Conservation (phyloP, 352 stramenopile species). For the Globisporangium rhizosaccharum region DNA sequence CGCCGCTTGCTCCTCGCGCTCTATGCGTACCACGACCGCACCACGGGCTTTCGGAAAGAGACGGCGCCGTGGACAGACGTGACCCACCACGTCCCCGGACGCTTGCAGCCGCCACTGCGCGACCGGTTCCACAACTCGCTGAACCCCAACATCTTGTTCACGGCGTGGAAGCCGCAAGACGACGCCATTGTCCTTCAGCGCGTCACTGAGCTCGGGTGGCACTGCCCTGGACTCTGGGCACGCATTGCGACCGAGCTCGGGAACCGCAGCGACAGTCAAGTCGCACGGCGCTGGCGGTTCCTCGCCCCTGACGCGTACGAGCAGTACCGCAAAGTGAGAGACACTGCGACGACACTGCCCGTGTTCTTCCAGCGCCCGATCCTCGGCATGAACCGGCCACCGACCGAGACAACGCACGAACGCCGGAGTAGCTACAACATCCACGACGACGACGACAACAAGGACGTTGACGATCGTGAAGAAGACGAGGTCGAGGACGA, state of each 20-base stretch:
- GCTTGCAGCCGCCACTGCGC: constrained; percentile 43
- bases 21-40: constrained; percentile 40
- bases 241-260: constrained; percentile 36
- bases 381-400: constrained; percentile 18
- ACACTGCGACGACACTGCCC: constrained; percentile 20
- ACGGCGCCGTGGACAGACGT: constrained; percentile 57
- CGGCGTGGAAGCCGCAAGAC: constrained; percentile 47
- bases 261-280: constrained; percentile 46
- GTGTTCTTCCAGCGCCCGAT: constrained; percentile 44
- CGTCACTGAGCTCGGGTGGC: constrained; percentile 34
- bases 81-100: constrained; percentile 50
- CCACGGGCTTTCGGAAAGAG: constrained; percentile 40
- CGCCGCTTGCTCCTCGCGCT: constrained; percentile 55
- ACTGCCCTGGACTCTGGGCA: constrained; percentile 32
- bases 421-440: constrained; percentile 5
- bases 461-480: no score
- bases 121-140: constrained; percentile 68
- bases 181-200: constrained; percentile 33
- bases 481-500: neutral
- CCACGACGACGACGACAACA: neutral
- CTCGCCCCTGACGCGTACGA: constrained; percentile 35
- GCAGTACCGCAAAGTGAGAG: constrained; percentile 20
- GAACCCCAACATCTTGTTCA: constrained; percentile 60
- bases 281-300: constrained; percentile 33
- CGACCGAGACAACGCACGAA: constrained; percentile 28